Evolutionary conservation across 2,329 filamentous ascomycete genomes (phyloP), one percentile per base, ranked within the genome.

Genomic region (Calonectria henricotiae): DNA sequence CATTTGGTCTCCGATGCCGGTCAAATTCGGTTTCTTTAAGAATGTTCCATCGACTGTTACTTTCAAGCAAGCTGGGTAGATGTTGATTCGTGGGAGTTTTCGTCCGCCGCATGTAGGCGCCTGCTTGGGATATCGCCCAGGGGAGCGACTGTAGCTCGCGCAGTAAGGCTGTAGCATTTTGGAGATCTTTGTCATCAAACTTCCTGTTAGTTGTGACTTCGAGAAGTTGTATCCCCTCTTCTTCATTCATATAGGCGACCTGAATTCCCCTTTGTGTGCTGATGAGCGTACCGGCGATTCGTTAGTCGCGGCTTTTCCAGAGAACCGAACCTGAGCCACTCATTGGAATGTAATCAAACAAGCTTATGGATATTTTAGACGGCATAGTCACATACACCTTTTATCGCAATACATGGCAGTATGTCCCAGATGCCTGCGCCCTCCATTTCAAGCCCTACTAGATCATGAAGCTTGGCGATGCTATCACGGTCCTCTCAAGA

Each of bases 271-370:
- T 71, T 5, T 68, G 37, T 1, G 58, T 0, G 1, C 74, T 72
- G 1, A 82, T 74, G 15, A 82, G 74, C 2, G 61, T 79, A 0
- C 75, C 77, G 8, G 61, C 62, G 46, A 81, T 79, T 7, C 65
- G 66, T 37, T 72, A 68, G 67, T 82, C 79, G 5, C 79, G 77
- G 13, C 79, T 81, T n/a, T 76, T 82, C 80, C 79, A 82, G 5
- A 82, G 39, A 0, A 82, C 70, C 5, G 75, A 77, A 13, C 80
- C 80, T 1, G 51, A 70, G 7, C 69, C 58, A 1, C 72, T 71
- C 27, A 66, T 71, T 2, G 81, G 80, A 4, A 82, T 68, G 61
- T 74, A 80, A 23, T 68, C 25, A 3, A 49, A 27, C 5, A 81
- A 60, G 12, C 23, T 67, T 5, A 23, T 41, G 3, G 20, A 11